phyloP scores from a whole-genome alignment of 225 moss, liverwort and hornwort species.

The Bryum argenteum region DNA sequence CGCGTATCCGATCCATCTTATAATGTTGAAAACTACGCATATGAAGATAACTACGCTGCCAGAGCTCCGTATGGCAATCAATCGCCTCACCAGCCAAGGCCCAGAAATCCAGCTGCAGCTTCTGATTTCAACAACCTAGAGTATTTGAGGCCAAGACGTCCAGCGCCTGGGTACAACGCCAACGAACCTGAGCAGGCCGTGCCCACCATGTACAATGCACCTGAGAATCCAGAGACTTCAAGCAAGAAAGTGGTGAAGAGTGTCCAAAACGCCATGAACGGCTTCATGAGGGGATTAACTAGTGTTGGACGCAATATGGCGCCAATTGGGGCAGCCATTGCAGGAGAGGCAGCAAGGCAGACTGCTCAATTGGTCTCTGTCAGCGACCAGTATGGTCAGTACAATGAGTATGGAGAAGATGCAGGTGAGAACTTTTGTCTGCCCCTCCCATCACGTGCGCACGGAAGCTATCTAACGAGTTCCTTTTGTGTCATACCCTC shows the following conservation, averaged over 20 bases:
- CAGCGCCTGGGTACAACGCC: neutral
- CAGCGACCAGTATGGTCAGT: neutral
- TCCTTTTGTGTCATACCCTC: neutral
- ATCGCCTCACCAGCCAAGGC: neutral
- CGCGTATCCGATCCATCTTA: constrained; percentile 18
- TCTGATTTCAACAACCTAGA: neutral
- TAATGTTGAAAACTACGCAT: neutral
- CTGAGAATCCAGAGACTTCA: neutral
- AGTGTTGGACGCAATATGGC: constrained; percentile 19
- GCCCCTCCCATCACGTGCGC: neutral
- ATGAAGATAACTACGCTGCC: neutral
- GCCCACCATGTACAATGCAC: neutral
- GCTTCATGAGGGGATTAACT: constrained; percentile 23
- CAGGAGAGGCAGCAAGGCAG: constrained; percentile 20
- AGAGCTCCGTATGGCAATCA: neutral
- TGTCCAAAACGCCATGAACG: constrained; percentile 23
- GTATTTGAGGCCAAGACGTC: neutral
- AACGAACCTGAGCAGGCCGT: constrained; percentile 9
- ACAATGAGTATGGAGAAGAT: neutral
- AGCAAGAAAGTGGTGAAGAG: constrained; percentile 21
- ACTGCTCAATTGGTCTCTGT: neutral
- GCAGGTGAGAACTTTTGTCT: constrained; percentile 13
- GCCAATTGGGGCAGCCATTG: constrained; percentile 26
- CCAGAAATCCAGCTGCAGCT: neutral
- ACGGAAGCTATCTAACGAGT: neutral